A percentile compares a stretch with the other conserved stretches of the same genome.
Conservation (phyloP, 257 asterid species). For the Nicotiana obtusifolia region DNA sequence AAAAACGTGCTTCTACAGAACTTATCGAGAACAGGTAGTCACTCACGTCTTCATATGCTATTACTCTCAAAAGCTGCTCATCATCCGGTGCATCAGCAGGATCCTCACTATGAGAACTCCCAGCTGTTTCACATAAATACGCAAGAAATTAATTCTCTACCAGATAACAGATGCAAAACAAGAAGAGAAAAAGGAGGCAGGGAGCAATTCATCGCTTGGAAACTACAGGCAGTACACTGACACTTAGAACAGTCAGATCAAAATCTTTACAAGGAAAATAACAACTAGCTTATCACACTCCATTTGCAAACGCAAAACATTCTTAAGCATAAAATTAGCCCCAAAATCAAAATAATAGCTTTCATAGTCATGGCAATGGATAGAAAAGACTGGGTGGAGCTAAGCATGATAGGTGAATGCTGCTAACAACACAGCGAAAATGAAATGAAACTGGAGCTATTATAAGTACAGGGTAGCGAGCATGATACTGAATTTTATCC, state of each 20-base stretch:
- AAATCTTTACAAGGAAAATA: neutral
- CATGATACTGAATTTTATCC: neutral
- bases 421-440: neutral
- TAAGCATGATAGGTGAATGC: neutral
- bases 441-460: neutral
- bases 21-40: slow-evolving; percentile 76
- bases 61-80: slow-evolving; percentile 69
- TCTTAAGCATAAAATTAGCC: neutral
- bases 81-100: slow-evolving; percentile 57
- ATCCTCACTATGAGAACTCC: slow-evolving; percentile 25
- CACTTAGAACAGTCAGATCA: neutral
- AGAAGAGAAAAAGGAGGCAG: slow-evolving; percentile 4
- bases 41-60: slow-evolving; percentile 77
- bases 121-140: slow-evolving; percentile 29
- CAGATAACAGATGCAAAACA: slow-evolving; percentile 18
- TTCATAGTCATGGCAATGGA: neutral
- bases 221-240: neutral
- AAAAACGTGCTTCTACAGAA: slow-evolving; percentile 72
- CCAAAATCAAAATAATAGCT: neutral
- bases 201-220: neutral
- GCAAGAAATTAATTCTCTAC: slow-evolving; percentile 2
- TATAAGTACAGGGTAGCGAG: neutral
- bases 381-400: neutral
- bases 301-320: neutral
- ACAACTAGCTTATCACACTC: neutral